Evolutionary conservation across 495 filamentous ascomycete species (phyloP).

Genomic region (Aspergillus hancockii): DNA sequence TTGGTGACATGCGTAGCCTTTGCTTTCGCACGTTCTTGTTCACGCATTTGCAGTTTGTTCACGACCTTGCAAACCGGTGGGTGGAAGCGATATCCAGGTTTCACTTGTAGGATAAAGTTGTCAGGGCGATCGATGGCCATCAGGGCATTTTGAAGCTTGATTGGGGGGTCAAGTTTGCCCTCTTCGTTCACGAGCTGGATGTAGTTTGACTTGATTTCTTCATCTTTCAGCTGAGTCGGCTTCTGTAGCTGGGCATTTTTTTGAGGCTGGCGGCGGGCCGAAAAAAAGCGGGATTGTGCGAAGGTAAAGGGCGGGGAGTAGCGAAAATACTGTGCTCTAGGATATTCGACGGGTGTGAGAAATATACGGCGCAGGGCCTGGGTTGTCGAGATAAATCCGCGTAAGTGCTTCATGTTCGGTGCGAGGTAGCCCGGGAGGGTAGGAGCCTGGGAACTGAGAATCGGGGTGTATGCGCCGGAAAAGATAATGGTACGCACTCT

Average conservation of each 20-base stretch:
- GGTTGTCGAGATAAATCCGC: constrained; percentile 38
- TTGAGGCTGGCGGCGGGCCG: constrained; percentile 14
- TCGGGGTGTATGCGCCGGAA: neutral
- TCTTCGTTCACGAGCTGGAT: constrained; percentile 57
- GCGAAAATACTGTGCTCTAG: constrained; percentile 20
- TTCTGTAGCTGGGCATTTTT: constrained; percentile 5
- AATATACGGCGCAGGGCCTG: constrained; percentile 41
- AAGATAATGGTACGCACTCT: neutral
- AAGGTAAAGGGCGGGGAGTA: constrained; percentile 11
- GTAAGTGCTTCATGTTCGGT: constrained; percentile 40
- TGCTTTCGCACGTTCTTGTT: constrained; percentile 42
- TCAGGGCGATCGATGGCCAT: constrained; percentile 44
- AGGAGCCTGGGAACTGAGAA: neutral
- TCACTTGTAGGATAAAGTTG: constrained; percentile 61
- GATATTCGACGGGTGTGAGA: constrained; percentile 24
- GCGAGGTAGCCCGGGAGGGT: neutral
- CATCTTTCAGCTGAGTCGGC: constrained; percentile 40
- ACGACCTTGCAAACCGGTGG: constrained; percentile 68
- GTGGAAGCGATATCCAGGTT: constrained; percentile 27
- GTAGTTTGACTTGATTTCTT: constrained; percentile 52
- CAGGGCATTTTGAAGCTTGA: constrained; percentile 45
- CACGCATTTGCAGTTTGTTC: constrained; percentile 46
- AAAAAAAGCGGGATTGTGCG: constrained; percentile 17
- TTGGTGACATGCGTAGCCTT: constrained; percentile 39
- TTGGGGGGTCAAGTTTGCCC: constrained; percentile 48